Percentiles rank a stretch among this genome's conserved stretches.
phyloP scores from a whole-genome alignment of 345 rosid species.

The Luvunga scandens region DNA sequence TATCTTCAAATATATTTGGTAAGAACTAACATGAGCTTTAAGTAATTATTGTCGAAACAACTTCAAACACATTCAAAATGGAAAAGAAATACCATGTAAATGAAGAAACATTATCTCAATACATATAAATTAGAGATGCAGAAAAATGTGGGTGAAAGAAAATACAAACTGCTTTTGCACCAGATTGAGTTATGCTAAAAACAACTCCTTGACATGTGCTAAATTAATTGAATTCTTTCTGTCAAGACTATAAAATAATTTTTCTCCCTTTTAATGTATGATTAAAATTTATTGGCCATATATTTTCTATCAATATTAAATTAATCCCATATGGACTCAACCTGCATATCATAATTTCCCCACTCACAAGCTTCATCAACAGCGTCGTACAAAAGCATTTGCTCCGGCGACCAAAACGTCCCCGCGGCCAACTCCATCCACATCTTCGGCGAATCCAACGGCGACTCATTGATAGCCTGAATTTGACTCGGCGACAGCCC shows the following conservation, averaged over 20 bases:
- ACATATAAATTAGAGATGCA: neutral
- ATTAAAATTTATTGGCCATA: neutral
- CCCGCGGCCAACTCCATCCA: constrained; percentile 54
- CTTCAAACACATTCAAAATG: neutral
- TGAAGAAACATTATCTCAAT: neutral
- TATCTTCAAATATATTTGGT: no score
- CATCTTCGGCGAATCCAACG: constrained; percentile 74
- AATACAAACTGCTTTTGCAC: neutral
- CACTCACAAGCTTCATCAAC: constrained; percentile 7
- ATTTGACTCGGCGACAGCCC: constrained; percentile 73
- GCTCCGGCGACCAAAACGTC: constrained; percentile 15
- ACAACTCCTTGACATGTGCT: neutral
- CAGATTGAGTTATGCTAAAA: neutral
- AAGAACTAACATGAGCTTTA: no score
- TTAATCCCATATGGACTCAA: constrained; percentile 43
- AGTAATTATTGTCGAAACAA: neutral
- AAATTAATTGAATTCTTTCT: no score
- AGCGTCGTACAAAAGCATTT: neutral
- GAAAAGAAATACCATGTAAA: no score
- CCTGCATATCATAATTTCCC: constrained; percentile 14
- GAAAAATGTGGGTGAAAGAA: neutral
- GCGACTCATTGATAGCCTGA: constrained; percentile 76
- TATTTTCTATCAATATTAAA: neutral
- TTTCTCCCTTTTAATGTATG: neutral
- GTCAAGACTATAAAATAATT: neutral